Evolutionary conservation across 2,329 filamentous ascomycete species (phyloP).

Genomic region (Fusarium sp.): DNA sequence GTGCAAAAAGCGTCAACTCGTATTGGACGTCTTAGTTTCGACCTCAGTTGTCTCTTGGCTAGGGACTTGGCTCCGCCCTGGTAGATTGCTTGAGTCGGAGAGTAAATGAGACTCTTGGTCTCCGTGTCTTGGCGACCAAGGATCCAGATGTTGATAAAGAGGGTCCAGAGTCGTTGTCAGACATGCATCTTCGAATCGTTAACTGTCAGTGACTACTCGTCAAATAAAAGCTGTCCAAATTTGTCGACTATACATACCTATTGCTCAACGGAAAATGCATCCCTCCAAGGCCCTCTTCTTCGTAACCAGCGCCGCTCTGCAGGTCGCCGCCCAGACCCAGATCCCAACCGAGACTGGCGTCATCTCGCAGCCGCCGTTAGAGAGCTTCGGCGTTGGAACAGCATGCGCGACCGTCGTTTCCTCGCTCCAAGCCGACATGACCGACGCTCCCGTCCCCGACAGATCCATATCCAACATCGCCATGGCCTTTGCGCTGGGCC

Average conservation of each 20-base stretch:
- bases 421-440: background rate
- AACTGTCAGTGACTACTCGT: background rate
- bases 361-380: background rate
- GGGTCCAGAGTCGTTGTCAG: background rate
- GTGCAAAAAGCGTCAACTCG: background rate
- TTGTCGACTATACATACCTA: background rate
- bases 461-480: slow-evolving; percentile 1
- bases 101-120: background rate
- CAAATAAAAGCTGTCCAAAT: background rate
- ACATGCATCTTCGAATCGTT: background rate
- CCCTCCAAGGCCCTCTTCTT: background rate
- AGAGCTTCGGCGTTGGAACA: background rate
- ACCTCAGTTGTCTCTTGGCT: background rate
- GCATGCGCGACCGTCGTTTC: background rate
- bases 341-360: background rate
- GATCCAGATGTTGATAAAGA: background rate
- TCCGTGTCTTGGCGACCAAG: background rate
- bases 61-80: background rate
- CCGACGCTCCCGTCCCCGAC: background rate
- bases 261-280: background rate
- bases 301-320: background rate
- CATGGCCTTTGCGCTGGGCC: background rate
- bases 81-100: background rate
- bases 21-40: background rate
- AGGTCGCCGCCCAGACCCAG: background rate